phyloP scores from a whole-genome alignment of 1,284 basidiomycete species.

The Hymenochaete sp. region DNA sequence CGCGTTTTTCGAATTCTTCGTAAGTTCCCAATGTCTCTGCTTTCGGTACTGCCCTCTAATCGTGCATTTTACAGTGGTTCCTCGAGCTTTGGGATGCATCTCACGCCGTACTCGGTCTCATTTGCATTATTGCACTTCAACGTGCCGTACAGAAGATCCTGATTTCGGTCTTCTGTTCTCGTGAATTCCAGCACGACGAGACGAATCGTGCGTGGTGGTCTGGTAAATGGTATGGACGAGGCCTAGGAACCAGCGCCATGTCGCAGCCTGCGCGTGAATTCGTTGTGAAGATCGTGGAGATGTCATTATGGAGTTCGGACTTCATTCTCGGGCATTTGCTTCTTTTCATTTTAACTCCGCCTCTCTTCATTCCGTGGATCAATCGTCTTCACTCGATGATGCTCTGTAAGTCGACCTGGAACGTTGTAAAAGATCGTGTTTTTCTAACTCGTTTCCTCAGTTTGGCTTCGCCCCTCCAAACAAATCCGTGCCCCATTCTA shows the following conservation, averaged over 20 bases:
- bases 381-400: conserved; percentile 88
- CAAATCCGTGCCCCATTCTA: conserved; percentile 94
- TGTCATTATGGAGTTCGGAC: conserved; percentile 90
- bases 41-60: conserved; percentile 18
- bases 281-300: conserved; percentile 94
- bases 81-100: conserved; percentile 94
- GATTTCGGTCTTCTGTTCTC: conserved; percentile 85
- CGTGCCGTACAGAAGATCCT: conserved; percentile 88
- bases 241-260: conserved; percentile 79
- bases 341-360: conserved; percentile 76
- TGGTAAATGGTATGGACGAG: conserved; percentile 95
- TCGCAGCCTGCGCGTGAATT: conserved; percentile 94
- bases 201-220: conserved; percentile 98
- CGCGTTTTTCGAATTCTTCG: conserved; percentile 91
- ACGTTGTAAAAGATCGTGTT: conserved; percentile 13
- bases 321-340: conserved; percentile 79
- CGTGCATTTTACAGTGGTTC: conserved; percentile 65
- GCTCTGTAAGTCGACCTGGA: conserved; percentile 50
- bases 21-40: conserved; percentile 35
- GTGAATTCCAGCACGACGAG: conserved; percentile 96
- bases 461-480: conserved; percentile 86
- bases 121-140: conserved; percentile 82
- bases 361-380: conserved; percentile 78
- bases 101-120: conserved; percentile 84
- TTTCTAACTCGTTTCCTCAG: conserved; percentile 31